phyloP scores from a whole-genome alignment of 1,139 yeast genomes.

The Zygoascus hellenicus region DNA sequence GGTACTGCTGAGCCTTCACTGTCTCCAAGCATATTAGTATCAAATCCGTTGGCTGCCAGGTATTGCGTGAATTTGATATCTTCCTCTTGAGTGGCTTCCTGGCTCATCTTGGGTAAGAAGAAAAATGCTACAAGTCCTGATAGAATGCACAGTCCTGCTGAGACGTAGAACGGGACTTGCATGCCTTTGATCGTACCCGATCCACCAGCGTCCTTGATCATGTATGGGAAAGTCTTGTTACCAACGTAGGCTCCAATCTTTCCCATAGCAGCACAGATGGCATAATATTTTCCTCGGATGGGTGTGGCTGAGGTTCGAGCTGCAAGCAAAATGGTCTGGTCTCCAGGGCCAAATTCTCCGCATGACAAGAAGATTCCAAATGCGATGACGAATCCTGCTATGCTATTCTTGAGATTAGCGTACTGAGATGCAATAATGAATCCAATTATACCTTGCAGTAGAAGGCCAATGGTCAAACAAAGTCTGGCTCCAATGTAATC shows the following conservation, averaged over 20 bases:
- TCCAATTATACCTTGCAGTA: conserved; percentile 74
- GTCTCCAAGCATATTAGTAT: conserved; percentile 28
- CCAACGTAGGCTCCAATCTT: conserved; percentile 92
- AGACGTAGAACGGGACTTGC: conserved; percentile 76
- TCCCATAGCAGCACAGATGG: conserved; percentile 86
- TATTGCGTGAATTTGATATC: conserved; percentile 65
- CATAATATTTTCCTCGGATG: conserved; percentile 85
- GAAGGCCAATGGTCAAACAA: conserved; percentile 63
- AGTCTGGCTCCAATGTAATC: conserved; percentile 87
- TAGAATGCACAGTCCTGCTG: conserved; percentile 68
- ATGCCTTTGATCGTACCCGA: conserved; percentile 43
- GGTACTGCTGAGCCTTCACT: neutral
- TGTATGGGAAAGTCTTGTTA: conserved; percentile 77
- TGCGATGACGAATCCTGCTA: conserved; percentile 76
- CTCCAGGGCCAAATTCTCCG: conserved; percentile 96
- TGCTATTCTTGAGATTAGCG: conserved; percentile 47
- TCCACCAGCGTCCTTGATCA: conserved; percentile 52
- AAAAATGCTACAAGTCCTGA: conserved; percentile 66
- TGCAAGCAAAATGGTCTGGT: conserved; percentile 81
- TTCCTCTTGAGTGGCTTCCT: conserved; percentile 73
- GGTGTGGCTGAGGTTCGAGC: conserved; percentile 84
- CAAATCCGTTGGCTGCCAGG: conserved; percentile 38
- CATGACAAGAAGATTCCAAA: conserved; percentile 80
- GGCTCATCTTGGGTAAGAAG: conserved; percentile 75
- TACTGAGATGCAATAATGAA: conserved; percentile 76